Evolutionary conservation across 164 flowering plant genomes (phyloP).

Genomic region (Hamamelis virginiana): DNA sequence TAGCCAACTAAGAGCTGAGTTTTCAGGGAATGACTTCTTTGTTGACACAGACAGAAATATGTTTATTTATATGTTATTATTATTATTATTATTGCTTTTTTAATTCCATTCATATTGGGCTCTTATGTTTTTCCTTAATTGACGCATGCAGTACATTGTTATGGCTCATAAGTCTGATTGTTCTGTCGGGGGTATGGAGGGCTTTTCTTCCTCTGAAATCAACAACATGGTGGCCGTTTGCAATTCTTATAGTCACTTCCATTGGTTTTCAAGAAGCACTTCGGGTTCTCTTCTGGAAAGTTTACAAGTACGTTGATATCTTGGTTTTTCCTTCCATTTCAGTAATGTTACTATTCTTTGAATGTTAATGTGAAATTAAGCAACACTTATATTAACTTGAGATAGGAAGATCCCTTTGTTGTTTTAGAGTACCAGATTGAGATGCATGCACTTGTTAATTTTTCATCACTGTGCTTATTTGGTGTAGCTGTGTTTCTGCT

Average conservation of each 20-base stretch:
- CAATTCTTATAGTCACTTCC: constrained; percentile 63
- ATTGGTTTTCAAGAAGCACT: constrained; percentile 83
- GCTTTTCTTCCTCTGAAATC: constrained; percentile 83
- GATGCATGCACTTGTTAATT: background rate
- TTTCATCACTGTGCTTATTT: background rate
- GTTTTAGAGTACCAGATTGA: too few species aligned
- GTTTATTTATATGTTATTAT: background rate
- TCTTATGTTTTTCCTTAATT: constrained; percentile 14
- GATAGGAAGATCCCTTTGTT: too few species aligned
- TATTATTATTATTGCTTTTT: background rate
- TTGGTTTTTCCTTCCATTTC: background rate
- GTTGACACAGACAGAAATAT: background rate
- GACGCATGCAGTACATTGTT: constrained; percentile 60
- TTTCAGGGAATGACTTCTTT: background rate
- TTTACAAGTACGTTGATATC: constrained; percentile 60
- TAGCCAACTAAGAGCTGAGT: background rate
- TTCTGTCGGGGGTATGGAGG: constrained; percentile 81
- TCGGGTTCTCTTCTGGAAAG: constrained; percentile 76
- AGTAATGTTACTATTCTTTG: background rate
- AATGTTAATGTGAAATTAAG: background rate
- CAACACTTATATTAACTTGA: too few species aligned
- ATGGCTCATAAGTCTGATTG: constrained; percentile 85
- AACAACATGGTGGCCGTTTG: constrained; percentile 71
- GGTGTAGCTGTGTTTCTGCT: background rate
- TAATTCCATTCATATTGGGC: background rate